Evolutionary conservation across 768 basidiomycete genomes (phyloP), one percentile per base, ranked within the genome.

Genomic region (Trametes elegans): DNA sequence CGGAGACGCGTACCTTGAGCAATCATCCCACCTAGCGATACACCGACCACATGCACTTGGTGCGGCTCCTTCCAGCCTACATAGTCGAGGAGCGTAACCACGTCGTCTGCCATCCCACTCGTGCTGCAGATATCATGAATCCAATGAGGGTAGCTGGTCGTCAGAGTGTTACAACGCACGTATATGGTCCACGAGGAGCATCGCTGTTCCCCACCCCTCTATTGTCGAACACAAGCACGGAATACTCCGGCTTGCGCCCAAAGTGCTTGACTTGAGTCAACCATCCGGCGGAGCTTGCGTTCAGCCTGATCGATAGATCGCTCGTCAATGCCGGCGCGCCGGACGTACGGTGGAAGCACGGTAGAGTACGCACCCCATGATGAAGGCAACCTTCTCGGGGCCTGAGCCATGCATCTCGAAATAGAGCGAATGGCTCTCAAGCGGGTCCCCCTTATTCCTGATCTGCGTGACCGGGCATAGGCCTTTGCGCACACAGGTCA

Each of bases 21-120:
- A 45, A 90, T 89, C 90, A 92, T 93, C 5, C 90, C 90, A 2
- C 91, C 91, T 5, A 93, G 68, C 34, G 88, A 90, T 21, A 82
- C 70, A 7, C 91, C 87, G 19, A 93, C 84, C 28, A 93, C 69
- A 62, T 92, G 84, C 6, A 93, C 39, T 43, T 78, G 77, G 5
- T 79, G 79, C 9, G 79, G 70, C 7, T 66, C 75, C 0, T 79
- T 89, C 89, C 90, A 93, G 2, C 80, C 85, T 6, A 93, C 58
- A 60, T 82, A 79, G 61, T 93, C 78, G 5, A 93, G 74, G 4
- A 92, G 74, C 10, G 74, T 78, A 26, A 90, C 69, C 5, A 75
- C 74, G 57, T 93, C 91, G 53, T 85, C 80, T 3, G 91, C 90
- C 90, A 93, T 92, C 2, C 74, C 84, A 46, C 76, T 77, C 13